A percentile compares a stretch with the other conserved stretches of the same genome.
phyloP scores from a whole-genome alignment of 2,329 filamentous ascomycete genomes.

The Aureobasidium sp. region DNA sequence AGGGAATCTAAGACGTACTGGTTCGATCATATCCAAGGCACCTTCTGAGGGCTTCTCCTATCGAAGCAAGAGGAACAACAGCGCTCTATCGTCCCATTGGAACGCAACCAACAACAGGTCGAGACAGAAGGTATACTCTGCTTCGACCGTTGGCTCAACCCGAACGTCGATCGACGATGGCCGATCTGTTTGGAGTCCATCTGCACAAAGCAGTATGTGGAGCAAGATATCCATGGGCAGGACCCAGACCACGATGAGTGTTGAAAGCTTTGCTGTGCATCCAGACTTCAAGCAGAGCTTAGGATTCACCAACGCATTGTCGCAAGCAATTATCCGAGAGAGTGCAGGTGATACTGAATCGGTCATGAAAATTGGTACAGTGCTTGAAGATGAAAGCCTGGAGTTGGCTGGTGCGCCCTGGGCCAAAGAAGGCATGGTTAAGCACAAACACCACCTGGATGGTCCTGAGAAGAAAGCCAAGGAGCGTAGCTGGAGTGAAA shows the following conservation, averaged over 20 bases:
- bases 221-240: slow-evolving; percentile 89
- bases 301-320: slow-evolving; percentile 92
- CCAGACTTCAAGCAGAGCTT: slow-evolving; percentile 92
- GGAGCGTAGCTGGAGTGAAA: slow-evolving; percentile 88
- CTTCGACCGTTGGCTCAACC: slow-evolving; percentile 78
- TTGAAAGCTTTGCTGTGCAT: slow-evolving; percentile 71
- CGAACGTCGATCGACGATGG: slow-evolving; percentile 90
- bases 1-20: slow-evolving; percentile 63
- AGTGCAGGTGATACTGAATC: slow-evolving; percentile 35
- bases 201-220: slow-evolving; percentile 85
- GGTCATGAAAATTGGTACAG: slow-evolving; percentile 21
- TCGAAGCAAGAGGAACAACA: slow-evolving; percentile 58
- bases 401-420: slow-evolving; percentile 91
- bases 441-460: slow-evolving; percentile 94
- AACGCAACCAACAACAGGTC: slow-evolving; percentile 86
- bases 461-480: slow-evolving; percentile 84
- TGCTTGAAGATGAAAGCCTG: slow-evolving; percentile 87
- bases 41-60: slow-evolving; percentile 72
- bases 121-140: slow-evolving; percentile 63
- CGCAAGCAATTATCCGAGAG: slow-evolving; percentile 88
- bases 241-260: slow-evolving; percentile 82
- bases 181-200: slow-evolving; percentile 85
- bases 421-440: slow-evolving; percentile 93
- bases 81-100: slow-evolving; percentile 56
- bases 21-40: slow-evolving; percentile 86